Evolutionary conservation across 352 stramenopile genomes (phyloP).

Genomic region (Pythium vanterpoolii): DNA sequence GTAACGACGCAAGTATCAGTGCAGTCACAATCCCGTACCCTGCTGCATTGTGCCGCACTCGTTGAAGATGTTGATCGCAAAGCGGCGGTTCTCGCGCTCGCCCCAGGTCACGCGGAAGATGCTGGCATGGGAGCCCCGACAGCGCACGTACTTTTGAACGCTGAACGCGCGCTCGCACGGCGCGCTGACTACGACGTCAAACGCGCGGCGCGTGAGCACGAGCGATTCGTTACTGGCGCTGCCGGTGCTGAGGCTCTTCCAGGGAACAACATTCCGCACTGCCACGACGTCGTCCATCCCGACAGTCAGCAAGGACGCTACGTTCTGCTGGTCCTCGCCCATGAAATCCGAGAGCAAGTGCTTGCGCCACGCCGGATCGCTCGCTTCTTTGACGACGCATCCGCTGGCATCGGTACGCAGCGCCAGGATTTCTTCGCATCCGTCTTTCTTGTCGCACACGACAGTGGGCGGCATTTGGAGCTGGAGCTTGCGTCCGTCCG

Average conservation of each 20-base stretch:
- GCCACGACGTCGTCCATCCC: constrained; percentile 42
- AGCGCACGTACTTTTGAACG: constrained; percentile 70
- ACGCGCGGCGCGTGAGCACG: constrained; percentile 49
- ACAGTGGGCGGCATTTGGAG: constrained; percentile 63
- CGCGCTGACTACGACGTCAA: constrained; percentile 54
- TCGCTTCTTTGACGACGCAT: constrained; percentile 47
- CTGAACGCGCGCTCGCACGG: constrained; percentile 57
- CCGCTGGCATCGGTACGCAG: constrained; percentile 47
- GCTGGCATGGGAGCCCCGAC: constrained; percentile 59
- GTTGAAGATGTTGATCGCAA: constrained; percentile 70
- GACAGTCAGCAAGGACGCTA: constrained; percentile 13
- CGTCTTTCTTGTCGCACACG: constrained; percentile 50
- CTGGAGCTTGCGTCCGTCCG: constrained; percentile 36
- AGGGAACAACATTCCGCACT: constrained; percentile 52
- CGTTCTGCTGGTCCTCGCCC: constrained; percentile 17
- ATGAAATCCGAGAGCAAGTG: constrained; percentile 43
- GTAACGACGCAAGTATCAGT: background rate
- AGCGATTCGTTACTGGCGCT: constrained; percentile 51
- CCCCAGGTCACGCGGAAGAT: constrained; percentile 72
- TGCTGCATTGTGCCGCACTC: constrained; percentile 31
- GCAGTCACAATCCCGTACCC: background rate
- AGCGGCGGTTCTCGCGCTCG: constrained; percentile 48
- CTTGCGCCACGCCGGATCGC: constrained; percentile 53
- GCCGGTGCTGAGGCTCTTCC: constrained; percentile 31
- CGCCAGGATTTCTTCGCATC: constrained; percentile 56